Evolutionary conservation across 1,284 basidiomycete species (phyloP).

Genomic region (Ganoderma multipileum): DNA sequence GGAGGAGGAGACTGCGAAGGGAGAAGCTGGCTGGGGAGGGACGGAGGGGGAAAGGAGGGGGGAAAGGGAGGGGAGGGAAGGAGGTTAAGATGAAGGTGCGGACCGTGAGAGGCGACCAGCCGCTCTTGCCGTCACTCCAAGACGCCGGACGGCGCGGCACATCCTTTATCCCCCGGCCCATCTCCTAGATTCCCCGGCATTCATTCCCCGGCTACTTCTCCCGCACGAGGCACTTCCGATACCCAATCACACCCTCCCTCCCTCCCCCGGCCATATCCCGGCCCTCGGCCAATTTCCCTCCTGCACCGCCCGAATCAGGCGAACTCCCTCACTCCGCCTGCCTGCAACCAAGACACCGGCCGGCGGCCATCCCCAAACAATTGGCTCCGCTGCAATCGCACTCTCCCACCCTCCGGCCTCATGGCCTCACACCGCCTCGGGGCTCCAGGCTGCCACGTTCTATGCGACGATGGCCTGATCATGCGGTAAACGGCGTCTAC

Average conservation of each 20-base stretch:
- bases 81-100: conserved; percentile 24
- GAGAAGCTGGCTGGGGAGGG: conserved; percentile 14
- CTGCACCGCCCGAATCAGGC: conserved; percentile 21
- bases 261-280: neutral
- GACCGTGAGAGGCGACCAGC: conserved; percentile 5
- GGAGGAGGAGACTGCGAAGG: neutral
- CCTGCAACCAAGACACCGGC: conserved; percentile 26
- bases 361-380: conserved; percentile 7
- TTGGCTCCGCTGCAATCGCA: conserved; percentile 19
- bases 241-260: conserved; percentile 23
- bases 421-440: neutral
- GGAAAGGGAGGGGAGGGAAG: conserved; percentile 23
- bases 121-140: neutral
- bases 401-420: neutral
- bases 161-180: conserved; percentile 7
- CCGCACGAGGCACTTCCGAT: conserved; percentile 12
- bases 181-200: conserved; percentile 29
- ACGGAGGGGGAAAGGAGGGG: conserved; percentile 38
- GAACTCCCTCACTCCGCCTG: neutral
- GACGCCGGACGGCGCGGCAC: conserved; percentile 9
- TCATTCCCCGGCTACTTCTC: conserved; percentile 29
- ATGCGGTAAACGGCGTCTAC: conserved; percentile 1
- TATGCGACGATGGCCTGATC: neutral
- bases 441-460: neutral
- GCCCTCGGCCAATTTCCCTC: conserved; percentile 21